Base-by-base conservation (phyloP, 768 basidiomycete species). In the Boletus tomentosulus region DNA sequence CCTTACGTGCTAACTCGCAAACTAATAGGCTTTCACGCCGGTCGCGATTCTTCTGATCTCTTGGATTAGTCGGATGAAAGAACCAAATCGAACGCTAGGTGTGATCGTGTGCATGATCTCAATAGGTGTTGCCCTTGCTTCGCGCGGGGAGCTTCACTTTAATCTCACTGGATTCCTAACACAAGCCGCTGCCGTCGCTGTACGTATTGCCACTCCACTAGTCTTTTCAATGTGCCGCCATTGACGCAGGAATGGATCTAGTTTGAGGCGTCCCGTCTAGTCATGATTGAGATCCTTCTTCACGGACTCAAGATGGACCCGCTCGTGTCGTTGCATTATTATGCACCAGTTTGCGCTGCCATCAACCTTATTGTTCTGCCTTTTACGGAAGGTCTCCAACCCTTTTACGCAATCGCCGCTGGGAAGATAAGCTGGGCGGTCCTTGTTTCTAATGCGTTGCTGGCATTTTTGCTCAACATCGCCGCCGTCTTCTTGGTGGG, bases 241-340 rank as follows among this genome's bases (percentile, higher is more conserved):
- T 19, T 57, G 16, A 67, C 19, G 11, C 12, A 6, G n/a, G 28
- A 37, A 53, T 25, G 27, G 4, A 44, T 48, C 44, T 65, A 89
- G 85, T 98, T 98, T 66, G 96, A 99, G 72, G 88, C 92, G 1
- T 88, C 89, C 19, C 88, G 96, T 38, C 81, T 98, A 12, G 93
- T 98, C 24, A 93, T 97, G 84, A 98, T 98, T 56, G 90, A 98
- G 69, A 83, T 95, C 49, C 83, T 98, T 38, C 77, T 98, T 0
- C 92, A 97, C 66, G 94, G 94, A 35, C 75, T 97, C 65, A 97
- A 97, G 74, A 98, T 98, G 95, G 93, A 97, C 66, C 96, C 96
- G 0, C 81, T 98, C 6, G 90, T 93, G 22, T 97, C 94, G 6
- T 72, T 98, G 48, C 91, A 98, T 75, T 98, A 96, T 75, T 97